Evolutionary conservation across 2,329 filamentous ascomycete species (phyloP).

Genomic region (Pyrenophora graminea): DNA sequence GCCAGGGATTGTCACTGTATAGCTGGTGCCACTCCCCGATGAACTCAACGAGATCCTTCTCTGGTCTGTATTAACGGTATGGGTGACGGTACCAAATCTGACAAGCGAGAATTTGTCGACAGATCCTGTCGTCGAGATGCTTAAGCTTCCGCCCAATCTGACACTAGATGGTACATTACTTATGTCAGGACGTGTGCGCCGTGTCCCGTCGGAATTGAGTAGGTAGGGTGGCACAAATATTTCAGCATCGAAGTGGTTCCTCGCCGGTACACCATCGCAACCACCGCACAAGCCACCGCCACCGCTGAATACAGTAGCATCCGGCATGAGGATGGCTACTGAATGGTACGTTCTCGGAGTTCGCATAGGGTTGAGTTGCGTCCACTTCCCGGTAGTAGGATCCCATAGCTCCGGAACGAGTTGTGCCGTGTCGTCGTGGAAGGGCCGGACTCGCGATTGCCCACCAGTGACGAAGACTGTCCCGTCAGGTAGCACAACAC

Average conservation of each 20-base stretch:
- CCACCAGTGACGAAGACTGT: constrained; percentile 42
- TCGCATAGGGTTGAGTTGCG: constrained; percentile 24
- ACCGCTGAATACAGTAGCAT: constrained; percentile 30
- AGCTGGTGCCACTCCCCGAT: constrained; percentile 41
- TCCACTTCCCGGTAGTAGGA: constrained; percentile 27
- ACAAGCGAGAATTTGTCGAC: constrained; percentile 51
- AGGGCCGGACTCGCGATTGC: constrained; percentile 18
- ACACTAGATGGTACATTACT: constrained; percentile 35
- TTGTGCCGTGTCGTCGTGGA: constrained; percentile 27
- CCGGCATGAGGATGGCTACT: constrained; percentile 32
- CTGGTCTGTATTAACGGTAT: constrained; percentile 64
- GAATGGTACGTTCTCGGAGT: constrained; percentile 37
- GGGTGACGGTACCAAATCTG: constrained; percentile 56
- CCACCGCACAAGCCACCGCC: constrained; percentile 53
- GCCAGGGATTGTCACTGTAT: constrained; percentile 50
- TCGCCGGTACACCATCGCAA: constrained; percentile 21
- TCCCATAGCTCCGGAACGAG: constrained; percentile 31
- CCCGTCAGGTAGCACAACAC: constrained; percentile 41
- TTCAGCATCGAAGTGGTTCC: constrained; percentile 60
- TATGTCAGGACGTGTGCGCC: constrained; percentile 52
- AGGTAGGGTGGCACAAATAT: constrained; percentile 63
- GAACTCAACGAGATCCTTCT: constrained; percentile 54
- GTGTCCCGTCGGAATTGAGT: constrained; percentile 52
- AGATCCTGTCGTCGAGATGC: constrained; percentile 36
- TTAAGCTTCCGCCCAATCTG: constrained; percentile 36